phyloP scores from a whole-genome alignment of 1,139 yeast genomes.

The Debaryomycetaceae sp. region DNA sequence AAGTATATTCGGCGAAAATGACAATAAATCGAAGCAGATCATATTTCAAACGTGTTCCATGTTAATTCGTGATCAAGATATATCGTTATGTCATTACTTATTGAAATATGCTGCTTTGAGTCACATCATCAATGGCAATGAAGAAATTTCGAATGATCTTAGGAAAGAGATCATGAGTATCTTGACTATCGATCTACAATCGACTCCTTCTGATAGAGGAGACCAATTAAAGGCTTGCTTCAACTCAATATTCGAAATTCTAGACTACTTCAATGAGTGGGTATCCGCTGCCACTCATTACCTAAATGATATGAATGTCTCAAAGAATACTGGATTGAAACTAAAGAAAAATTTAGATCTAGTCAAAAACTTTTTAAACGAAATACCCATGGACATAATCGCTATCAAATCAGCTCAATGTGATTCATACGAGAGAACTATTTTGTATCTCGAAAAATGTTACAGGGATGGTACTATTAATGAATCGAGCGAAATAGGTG shows the following conservation, averaged over 20 bases:
- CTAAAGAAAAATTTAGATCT: constrained; percentile 27
- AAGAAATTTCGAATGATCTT: constrained; percentile 42
- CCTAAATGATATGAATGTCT: constrained; percentile 18
- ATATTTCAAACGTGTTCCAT: constrained; percentile 67
- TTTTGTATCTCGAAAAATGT: constrained; percentile 81
- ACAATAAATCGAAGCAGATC: constrained; percentile 18
- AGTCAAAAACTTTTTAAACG: constrained; percentile 45
- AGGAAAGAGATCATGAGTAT: constrained; percentile 57
- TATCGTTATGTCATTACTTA: constrained; percentile 65
- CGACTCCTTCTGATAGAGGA: constrained; percentile 42
- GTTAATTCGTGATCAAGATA: constrained; percentile 69
- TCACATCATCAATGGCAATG: constrained; percentile 54
- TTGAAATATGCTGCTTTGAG: constrained; percentile 76
- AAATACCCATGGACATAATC: constrained; percentile 64
- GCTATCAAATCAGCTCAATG: constrained; percentile 82
- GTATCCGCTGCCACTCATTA: constrained; percentile 34
- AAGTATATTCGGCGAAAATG: constrained; percentile 7
- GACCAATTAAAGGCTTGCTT: constrained; percentile 64
- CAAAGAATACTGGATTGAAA: constrained; percentile 15
- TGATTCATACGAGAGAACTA: constrained; percentile 82
- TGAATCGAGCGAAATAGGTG: constrained; percentile 22
- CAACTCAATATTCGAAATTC: constrained; percentile 68
- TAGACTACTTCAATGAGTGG: constrained; percentile 89
- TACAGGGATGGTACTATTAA: constrained; percentile 44
- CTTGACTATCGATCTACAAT: constrained; percentile 40